Base-by-base conservation (phyloP, 2,329 filamentous ascomycete species). In the Scedosporium dehoogii region DNA sequence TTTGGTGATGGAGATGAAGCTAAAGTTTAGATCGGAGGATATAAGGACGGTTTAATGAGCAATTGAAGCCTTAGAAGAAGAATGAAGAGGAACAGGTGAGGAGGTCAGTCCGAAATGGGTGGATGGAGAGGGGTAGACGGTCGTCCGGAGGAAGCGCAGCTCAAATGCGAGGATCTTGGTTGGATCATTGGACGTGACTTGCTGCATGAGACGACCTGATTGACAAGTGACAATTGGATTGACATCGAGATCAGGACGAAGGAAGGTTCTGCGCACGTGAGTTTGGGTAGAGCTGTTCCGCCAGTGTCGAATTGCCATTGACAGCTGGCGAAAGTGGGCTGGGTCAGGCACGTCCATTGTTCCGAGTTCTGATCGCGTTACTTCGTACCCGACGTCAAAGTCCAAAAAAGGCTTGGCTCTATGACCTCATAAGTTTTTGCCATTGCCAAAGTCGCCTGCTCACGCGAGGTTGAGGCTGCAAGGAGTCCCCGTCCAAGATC, bases 361-460 rank as follows among this genome's bases (percentile, higher is more conserved):
- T 6, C 27, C 27, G 27, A 29, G 27, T 29, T 29, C 27, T 29
- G 27, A 29, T 29, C 27, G 27, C 27, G 27, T 48, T 48, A 14
- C 42, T 46, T 46, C 42, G 42, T 46, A 48, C 27, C 27, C 27
- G 27, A 29, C 27, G 27, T 29, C 27, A 29, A 29, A 29, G 27
- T 29, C 27, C 27, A 27, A 7, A 33, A 5, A 7, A 14, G 6
- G 56, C 42, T 60, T 48, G 58, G 58, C 58, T 9, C 29, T 27
- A 60, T 60, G 58, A 60, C 58, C 58, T 60, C 58, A 60, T 60
- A 3, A 42, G 3, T 29, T 29, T 23, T 53, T 9, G 48, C 48
- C 48, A 53, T 53, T 53, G 14, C 16, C 48, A 10, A 53, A 53
- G 21, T 29, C 27, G 27, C 27, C 27, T 29, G 27, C 27, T 29